Evolutionary conservation across 2,329 filamentous ascomycete species (phyloP).

Genomic region (Aspergillus pseudoviridinutans): DNA sequence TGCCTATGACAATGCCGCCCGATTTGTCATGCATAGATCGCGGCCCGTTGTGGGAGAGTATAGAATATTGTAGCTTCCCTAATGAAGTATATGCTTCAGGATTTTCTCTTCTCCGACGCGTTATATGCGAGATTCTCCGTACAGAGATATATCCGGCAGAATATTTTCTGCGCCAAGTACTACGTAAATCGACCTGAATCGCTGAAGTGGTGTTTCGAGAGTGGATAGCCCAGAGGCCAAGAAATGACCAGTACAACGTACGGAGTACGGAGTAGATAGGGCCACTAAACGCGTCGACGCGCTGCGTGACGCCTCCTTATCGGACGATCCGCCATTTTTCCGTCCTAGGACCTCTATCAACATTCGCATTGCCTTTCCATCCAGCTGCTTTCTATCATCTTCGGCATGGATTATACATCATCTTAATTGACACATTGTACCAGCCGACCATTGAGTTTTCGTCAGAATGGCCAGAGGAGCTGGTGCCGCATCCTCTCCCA

Average conservation of each 20-base stretch:
- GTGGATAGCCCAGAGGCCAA: conserved; percentile 4
- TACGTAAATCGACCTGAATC: neutral
- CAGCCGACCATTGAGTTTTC: neutral
- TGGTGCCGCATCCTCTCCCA: conserved; percentile 31
- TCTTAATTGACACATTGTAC: neutral
- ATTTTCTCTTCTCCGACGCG: neutral
- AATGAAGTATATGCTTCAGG: neutral
- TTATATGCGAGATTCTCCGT: neutral
- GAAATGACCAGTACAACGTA: neutral
- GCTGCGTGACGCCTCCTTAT: conserved; percentile 22
- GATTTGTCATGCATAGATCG: neutral
- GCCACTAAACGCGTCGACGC: conserved; percentile 40
- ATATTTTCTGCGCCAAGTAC: neutral
- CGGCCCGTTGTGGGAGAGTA: no score
- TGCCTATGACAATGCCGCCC: neutral
- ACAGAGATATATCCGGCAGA: neutral
- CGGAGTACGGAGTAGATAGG: neutral
- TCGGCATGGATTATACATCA: neutral
- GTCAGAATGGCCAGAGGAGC: conserved; percentile 37
- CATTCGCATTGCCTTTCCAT: neutral
- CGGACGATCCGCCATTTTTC: conserved; percentile 11
- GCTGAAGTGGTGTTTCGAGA: neutral
- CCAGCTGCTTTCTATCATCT: neutral
- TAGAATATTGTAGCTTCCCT: no score
- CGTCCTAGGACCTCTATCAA: neutral